Evolutionary conservation across 1,284 basidiomycete genomes (phyloP).

Genomic region (Apiotrichum montevideense): DNA sequence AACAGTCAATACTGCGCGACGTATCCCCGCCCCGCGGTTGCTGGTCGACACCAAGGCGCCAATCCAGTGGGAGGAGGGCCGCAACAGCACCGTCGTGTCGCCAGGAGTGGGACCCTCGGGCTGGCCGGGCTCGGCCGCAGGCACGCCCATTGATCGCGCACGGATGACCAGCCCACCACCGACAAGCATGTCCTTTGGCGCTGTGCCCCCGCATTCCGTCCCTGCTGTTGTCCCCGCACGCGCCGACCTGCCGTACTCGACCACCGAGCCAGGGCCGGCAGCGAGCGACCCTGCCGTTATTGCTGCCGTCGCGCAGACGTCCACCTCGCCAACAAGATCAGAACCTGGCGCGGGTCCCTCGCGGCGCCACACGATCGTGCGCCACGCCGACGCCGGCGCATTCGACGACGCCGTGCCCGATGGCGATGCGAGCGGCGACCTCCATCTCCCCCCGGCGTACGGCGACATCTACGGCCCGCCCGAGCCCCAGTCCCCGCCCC

Average conservation of each 20-base stretch:
- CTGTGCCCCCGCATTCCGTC: too few species aligned
- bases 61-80: background rate
- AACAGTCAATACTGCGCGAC: background rate
- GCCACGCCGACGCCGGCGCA: conserved; percentile 17
- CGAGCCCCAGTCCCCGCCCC: too few species aligned
- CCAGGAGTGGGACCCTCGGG: background rate
- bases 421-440: conserved; percentile 1
- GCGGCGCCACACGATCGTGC: conserved; percentile 14
- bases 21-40: conserved; percentile 12
- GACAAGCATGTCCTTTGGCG: too few species aligned
- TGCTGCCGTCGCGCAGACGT: background rate
- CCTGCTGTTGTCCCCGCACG: too few species aligned
- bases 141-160: too few species aligned
- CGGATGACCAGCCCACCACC: too few species aligned
- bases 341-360: background rate
- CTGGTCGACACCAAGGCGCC: conserved; percentile 17
- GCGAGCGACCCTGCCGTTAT: background rate
- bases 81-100: background rate
- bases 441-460: conserved; percentile 19
- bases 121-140: background rate
- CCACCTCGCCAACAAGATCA: background rate
- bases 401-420: conserved; percentile 11
- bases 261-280: background rate
- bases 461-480: conserved; percentile 19
- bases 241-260: background rate